phyloP scores from a whole-genome alignment of 768 basidiomycete genomes.

The Boletus coccyginus region DNA sequence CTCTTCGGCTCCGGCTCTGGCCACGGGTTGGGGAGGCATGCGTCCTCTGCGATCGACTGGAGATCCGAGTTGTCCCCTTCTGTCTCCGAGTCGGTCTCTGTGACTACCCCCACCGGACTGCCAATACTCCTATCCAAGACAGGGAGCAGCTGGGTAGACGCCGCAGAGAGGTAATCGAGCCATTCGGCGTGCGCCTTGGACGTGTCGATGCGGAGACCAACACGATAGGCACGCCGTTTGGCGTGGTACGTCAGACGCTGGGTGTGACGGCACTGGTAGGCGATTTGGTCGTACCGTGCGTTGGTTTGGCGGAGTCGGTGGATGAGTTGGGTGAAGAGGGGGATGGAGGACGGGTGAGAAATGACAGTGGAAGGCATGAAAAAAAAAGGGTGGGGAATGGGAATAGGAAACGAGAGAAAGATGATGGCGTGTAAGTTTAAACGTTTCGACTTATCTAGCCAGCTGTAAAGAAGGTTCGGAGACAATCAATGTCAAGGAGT shows the following conservation, averaged over 20 bases:
- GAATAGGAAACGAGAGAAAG: background rate
- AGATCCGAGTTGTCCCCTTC: background rate
- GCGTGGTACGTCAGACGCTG: conserved; percentile 44
- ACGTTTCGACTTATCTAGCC: background rate
- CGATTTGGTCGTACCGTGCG: conserved; percentile 37
- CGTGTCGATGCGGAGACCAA: conserved; percentile 47
- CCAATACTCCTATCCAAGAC: background rate
- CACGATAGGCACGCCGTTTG: conserved; percentile 41
- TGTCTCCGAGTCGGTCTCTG: too few relatives aligned
- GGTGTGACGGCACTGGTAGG: conserved; percentile 35
- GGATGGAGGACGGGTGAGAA: conserved; percentile 20
- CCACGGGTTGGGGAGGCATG: background rate
- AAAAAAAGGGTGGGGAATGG: background rate
- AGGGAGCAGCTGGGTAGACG: background rate
- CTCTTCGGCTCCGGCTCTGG: background rate
- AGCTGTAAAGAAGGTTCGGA: conserved; percentile 1
- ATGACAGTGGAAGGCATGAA: background rate
- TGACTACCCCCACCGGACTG: background rate
- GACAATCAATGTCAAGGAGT: background rate
- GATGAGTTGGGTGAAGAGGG: conserved; percentile 35
- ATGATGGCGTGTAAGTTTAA: background rate
- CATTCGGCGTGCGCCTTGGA: conserved; percentile 36
- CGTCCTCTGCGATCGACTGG: background rate
- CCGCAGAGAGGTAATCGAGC: conserved; percentile 22
- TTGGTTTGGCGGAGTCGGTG: conserved; percentile 44